Base-by-base conservation (phyloP, 495 filamentous ascomycete species). In the Penicillium salamii region DNA sequence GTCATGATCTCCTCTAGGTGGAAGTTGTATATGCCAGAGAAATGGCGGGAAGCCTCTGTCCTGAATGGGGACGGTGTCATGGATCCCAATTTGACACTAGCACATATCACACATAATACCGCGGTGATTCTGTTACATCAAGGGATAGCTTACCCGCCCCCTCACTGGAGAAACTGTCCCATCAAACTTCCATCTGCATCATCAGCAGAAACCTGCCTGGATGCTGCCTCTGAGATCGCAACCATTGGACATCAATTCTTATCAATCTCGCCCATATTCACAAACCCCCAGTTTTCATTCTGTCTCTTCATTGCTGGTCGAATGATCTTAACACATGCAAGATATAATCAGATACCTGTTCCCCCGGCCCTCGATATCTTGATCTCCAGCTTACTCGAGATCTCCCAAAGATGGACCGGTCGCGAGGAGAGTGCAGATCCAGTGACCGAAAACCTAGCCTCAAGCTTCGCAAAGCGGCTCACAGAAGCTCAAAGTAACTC, bases 31-130 rank as follows among this genome's bases (percentile, higher is more conserved):
- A 56, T 73, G 1, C 67, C 68, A 17, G 63, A 61, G 43, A 50
- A 65, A 33, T 76, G 68, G 70, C 55, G 61, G 32, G 66, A 69
- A 8, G 23, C 23, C 8, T 26, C 23, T 26, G 23, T 26, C 3
- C 23, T 26, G 8, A 26, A 26, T 8, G 23, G 23, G 23, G 23
- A 26, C 23, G 23, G 23, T 26, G 23, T 26, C 23, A 71, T 75
- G 68, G 71, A 75, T 52, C 71, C 71, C 1, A 75, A 75, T 40
- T 59, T 73, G 2, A 73, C 71, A 0, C 53, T 76, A 9, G 72
- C 72, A 1, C 69, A 75, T 44, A 59, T 76, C 32, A 76, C 71
- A 1, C 74, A 77, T 33, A 77, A 77, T 32, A 65, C 74, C 13
- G 65, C 72, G 2, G 67, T 71, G 54, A 70, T 77, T 19, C 53